A percentile compares a stretch with the other conserved stretches of the same genome.
These are phyloP conservation scores for Rhodotorula glutinis DNA, from an alignment of 1,284 basidiomycete genomes.

Conservation along the genomic window DNA sequence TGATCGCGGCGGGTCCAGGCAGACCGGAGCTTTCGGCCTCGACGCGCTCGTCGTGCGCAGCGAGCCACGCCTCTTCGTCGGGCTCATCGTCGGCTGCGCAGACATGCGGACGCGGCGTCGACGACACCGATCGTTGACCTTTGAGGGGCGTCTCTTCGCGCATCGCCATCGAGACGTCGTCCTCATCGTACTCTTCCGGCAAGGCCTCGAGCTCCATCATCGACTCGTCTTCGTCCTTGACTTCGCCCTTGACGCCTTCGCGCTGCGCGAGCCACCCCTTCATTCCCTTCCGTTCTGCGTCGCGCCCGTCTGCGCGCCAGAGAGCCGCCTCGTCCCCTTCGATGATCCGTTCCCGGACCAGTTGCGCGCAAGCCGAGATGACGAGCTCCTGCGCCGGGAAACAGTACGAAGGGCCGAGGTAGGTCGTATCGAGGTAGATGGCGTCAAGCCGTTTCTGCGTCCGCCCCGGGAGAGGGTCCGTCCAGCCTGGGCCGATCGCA, in stretches of 20 bases:
- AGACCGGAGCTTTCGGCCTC: background rate
- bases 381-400: slow-evolving; percentile 93
- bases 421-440: slow-evolving; percentile 94
- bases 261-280: slow-evolving; percentile 48
- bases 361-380: slow-evolving; percentile 82
- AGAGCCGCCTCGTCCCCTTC: slow-evolving; percentile 44
- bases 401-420: slow-evolving; percentile 88
- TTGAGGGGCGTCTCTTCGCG: background rate
- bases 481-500: background rate
- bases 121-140: background rate
- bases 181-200: background rate
- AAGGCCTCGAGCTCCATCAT: slow-evolving; percentile 29
- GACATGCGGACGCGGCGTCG: background rate
- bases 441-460: slow-evolving; percentile 75
- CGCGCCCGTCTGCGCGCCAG: slow-evolving; percentile 34
- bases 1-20: no score
- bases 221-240: slow-evolving; percentile 44
- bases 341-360: slow-evolving; percentile 62
- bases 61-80: slow-evolving; percentile 21
- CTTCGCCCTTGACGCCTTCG: slow-evolving; percentile 45
- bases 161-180: background rate
- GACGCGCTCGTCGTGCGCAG: background rate
- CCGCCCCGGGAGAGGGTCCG: background rate
- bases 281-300: slow-evolving; percentile 40
- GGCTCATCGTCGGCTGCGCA: background rate